Evolutionary conservation across 768 basidiomycete genomes (phyloP).

Genomic region (Boletus bicolor): DNA sequence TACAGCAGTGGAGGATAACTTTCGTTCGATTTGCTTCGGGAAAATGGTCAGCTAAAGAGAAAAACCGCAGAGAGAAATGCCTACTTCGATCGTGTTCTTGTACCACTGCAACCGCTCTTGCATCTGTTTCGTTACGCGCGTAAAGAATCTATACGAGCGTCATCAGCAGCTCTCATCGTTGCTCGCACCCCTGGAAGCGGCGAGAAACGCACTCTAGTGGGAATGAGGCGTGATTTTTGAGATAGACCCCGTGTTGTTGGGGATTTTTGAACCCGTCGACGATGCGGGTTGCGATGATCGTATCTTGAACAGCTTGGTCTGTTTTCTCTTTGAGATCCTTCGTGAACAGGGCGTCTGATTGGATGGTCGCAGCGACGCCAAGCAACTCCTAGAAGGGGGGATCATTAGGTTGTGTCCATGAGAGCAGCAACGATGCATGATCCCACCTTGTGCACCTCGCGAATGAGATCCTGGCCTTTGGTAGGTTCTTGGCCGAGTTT

Average conservation of each 20-base stretch:
- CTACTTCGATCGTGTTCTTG: conserved; percentile 75
- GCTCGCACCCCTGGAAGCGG: neutral
- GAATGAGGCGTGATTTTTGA: conserved; percentile 79
- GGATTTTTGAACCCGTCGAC: conserved; percentile 77
- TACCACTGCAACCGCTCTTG: conserved; percentile 71
- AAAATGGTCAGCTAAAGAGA: neutral
- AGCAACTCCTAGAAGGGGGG: conserved; percentile 56
- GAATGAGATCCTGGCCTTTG: conserved; percentile 69
- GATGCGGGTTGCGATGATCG: conserved; percentile 71
- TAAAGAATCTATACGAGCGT: conserved; percentile 55
- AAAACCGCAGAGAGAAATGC: conserved; percentile 2
- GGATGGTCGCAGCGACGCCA: conserved; percentile 57
- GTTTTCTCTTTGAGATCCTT: conserved; percentile 72
- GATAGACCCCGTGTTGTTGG: conserved; percentile 63
- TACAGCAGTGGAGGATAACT: conserved; percentile 62
- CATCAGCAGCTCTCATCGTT: neutral
- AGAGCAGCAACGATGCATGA: neutral
- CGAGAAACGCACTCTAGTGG: conserved; percentile 63
- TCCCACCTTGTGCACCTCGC: conserved; percentile 61
- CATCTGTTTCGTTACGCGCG: conserved; percentile 69
- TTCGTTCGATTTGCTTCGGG: conserved; percentile 64
- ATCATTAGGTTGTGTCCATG: neutral
- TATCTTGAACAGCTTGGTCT: conserved; percentile 77
- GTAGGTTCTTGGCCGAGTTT: conserved; percentile 73
- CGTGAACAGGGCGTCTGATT: conserved; percentile 62